Evolutionary conservation across 352 stramenopile genomes (phyloP), one percentile per base, ranked within the genome.

Genomic region (Pythium volutum): DNA sequence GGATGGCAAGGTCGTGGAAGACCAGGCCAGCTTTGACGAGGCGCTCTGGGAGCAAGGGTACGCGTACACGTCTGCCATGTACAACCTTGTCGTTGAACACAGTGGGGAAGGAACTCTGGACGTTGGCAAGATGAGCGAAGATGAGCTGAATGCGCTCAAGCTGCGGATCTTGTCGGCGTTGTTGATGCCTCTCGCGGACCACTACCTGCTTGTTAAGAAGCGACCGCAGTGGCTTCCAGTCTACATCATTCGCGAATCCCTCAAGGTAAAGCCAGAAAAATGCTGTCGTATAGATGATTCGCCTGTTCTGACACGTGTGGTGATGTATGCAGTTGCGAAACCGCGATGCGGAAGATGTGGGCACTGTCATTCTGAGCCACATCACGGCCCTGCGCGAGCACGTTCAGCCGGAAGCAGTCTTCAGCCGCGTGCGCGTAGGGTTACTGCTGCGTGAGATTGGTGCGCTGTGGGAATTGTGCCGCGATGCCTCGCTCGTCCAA

Each of bases 331-430:
- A 73, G 67, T 55, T 87, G 9, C 68, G 73, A 10, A 87, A 75
- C 31, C 76, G 77, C 11, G 77, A 90, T 38, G 78, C 79, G 9
- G 85, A 88, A 47, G 76, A 88, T 56, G 81, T 92, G 39, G 77
- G 72, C 31, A 81, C 80, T 34, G 66, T 73, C 8, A 69, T 87
- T 7, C 60, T 90, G 16, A 66, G 67, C 20, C 63, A 86, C 22
- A 67, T 82, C 14, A 54, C 20, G 25, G 65, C 66, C 6, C 58
- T 89, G 23, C 11, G 46, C 11, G 39, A 59, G 9, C 68, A 72
- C n/a, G 50, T 63, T 10, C 48, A 46, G 11, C 10, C 46, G n/a
- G 42, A 25, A 1, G 41, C 69, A 1, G 16, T 36, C 0, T 88
- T 86, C n/a, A 66, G 84, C n/a, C 78, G 79, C 36, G 70, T 86